Base-by-base conservation (phyloP, 2,329 filamentous ascomycete genomes). In the Albophoma yamanashiensis region DNA sequence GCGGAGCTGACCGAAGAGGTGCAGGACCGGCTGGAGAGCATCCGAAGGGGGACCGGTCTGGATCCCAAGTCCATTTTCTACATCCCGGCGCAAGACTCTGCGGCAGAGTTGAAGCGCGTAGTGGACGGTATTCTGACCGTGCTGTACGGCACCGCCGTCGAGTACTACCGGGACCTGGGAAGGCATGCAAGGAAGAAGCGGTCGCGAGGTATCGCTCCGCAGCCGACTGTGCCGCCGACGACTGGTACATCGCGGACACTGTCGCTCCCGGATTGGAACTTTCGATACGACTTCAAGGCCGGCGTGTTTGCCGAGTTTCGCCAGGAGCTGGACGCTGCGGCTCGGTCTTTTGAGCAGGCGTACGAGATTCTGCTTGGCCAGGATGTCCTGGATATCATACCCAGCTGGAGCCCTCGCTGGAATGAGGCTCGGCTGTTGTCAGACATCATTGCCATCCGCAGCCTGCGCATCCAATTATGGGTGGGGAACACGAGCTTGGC, bases 141-240 rank as follows among this genome's bases (percentile, higher is more conserved):
- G 1, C 73, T 97, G 53, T 91, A 93, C 62, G 84, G 87, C 1
- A 79, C 86, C 25, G 86, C 90, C 25, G 78, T 93, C 55, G 94
- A 99, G 67, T 96, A 97, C 73, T 97, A 97, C 72, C 83, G 92
- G 55, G 93, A 99, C 67, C 80, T 97, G 15, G 92, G 91, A n/a
- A 92, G 96, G 62, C 93, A 96, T 77, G 82, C 89, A 12, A 85
- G 92, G 65, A 89, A 94, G 71, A 97, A 97, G 78, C 88, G 90
- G 65, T 88, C 89, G 55, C 84, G 92, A 61, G 89, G 90, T 9
- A 80, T 85, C 22, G 86, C 89, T 17, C 92, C 92, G 14, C 86
- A 89, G 56, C 91, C 92, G 3, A 93, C 91, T 8, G 82, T 91
- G 39, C 90, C 92, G 5, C 91, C 91, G 1, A 93, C 90, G 0